These are phyloP conservation scores for Tausonia pullulans DNA, from an alignment of 1,284 basidiomycete species.

Conservation along the genomic window DNA sequence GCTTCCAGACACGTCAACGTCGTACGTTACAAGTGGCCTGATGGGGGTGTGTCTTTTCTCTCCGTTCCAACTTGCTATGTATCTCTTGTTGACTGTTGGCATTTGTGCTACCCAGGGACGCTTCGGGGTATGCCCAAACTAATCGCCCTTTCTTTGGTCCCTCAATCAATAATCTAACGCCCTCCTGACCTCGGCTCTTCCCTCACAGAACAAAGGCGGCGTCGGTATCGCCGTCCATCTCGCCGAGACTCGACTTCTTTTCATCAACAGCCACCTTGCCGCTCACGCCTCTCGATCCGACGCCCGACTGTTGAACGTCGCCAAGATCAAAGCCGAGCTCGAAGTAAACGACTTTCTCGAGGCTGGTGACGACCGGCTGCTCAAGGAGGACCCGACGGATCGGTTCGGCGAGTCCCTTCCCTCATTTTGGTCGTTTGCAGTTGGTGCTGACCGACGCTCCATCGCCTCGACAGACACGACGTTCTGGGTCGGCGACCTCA, in stretches of 20 bases:
- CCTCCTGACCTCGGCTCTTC: not conserved
- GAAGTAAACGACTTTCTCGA: constrained; percentile 41
- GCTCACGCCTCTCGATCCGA: constrained; percentile 35
- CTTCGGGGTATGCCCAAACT: no score
- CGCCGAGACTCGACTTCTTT: constrained; percentile 40
- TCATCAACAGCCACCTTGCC: constrained; percentile 46
- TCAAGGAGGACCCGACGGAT: constrained; percentile 36
- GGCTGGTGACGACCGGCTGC: constrained; percentile 19
- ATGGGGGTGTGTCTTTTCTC: constrained; percentile 33
- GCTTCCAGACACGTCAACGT: constrained; percentile 35
- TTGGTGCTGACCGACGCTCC: no score
- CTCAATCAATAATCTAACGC: no score
- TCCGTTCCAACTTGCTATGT: not conserved
- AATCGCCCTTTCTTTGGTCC: no score
- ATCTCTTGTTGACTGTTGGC: constrained; percentile 18
- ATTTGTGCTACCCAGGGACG: no score
- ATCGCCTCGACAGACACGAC: constrained; percentile 28
- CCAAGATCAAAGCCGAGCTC: constrained; percentile 42
- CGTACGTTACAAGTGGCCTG: constrained; percentile 43
- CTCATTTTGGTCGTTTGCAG: no score
- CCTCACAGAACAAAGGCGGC: constrained; percentile 21
- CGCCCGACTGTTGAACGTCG: constrained; percentile 33
- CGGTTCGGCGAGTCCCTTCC: constrained; percentile 30
- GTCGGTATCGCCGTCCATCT: constrained; percentile 42
- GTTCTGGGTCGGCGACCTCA: constrained; percentile 41